Evolutionary conservation across 2,329 filamentous ascomycete genomes (phyloP).

Genomic region (Alternaria viburni): DNA sequence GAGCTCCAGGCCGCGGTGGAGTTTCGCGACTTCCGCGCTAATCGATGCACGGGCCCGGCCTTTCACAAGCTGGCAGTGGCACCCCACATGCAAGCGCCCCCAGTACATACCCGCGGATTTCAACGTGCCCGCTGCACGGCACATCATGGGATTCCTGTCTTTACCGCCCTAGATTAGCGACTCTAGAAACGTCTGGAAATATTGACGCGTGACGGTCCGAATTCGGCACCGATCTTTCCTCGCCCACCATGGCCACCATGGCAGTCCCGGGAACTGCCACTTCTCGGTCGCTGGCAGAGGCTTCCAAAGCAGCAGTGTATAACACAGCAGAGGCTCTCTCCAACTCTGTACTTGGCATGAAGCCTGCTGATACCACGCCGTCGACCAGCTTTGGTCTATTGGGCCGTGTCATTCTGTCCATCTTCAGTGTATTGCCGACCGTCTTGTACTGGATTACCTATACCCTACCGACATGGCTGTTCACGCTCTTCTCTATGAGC

Average conservation of each 20-base stretch:
- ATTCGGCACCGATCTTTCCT: background rate
- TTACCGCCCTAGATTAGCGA: slow-evolving; percentile 8
- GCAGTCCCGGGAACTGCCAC: slow-evolving; percentile 26
- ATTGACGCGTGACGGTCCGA: slow-evolving; percentile 12
- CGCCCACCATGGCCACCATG: slow-evolving; percentile 28
- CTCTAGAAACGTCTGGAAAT: background rate
- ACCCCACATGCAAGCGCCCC: slow-evolving; percentile 23
- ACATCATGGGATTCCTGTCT: slow-evolving; percentile 24
- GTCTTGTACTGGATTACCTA: slow-evolving; percentile 81
- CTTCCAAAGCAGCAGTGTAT: slow-evolving; percentile 15
- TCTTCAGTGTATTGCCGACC: slow-evolving; percentile 62
- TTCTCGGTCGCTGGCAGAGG: slow-evolving; percentile 18
- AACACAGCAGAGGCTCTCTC: slow-evolving; percentile 26
- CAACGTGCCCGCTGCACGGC: slow-evolving; percentile 29
- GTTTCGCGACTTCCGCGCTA: slow-evolving; percentile 14
- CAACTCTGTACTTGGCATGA: slow-evolving; percentile 27
- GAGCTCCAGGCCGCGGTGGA: slow-evolving; percentile 14
- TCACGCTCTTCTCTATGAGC: slow-evolving; percentile 87
- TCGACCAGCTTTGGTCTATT: slow-evolving; percentile 52
- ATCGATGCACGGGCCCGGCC: slow-evolving; percentile 8
- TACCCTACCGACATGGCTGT: slow-evolving; percentile 86
- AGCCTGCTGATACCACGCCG: slow-evolving; percentile 27
- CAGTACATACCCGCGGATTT: slow-evolving; percentile 12
- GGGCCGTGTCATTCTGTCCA: slow-evolving; percentile 56
- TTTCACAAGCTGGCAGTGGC: slow-evolving; percentile 6